Evolutionary conservation across 2,329 filamentous ascomycete genomes (phyloP), one percentile per base, ranked within the genome.

Genomic region (Aspergillus neotritici): DNA sequence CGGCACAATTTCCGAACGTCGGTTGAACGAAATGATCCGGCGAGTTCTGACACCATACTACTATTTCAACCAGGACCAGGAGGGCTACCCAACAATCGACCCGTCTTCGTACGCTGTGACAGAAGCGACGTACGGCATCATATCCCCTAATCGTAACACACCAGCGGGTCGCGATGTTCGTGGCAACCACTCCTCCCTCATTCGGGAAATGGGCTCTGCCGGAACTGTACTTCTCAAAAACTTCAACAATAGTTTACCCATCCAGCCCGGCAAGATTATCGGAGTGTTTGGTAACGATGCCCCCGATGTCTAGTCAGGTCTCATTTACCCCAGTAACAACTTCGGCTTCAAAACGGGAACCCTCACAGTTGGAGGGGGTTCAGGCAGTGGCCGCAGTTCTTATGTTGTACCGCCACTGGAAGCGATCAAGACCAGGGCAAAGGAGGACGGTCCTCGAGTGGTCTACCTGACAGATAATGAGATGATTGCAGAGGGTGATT

Each of bases 201-300:
- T 70, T 37, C 71, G 76, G 10, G 70, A 34, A 4, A 75, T 3
- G 67, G 84, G 8, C 79, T 78, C 1, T 71, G 77, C 33, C 78
- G 80, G 41, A 76, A 77, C 77, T 16, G 75, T 79, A 2, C 58
- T 71, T 60, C 35, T 76, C 28, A 75, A 75, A 62, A 79, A 79
- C 42, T n/a, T n/a, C n/a, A 53, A 54, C 1, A 67, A 70, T 44
- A 61, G 70, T 4, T 62, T 79, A 2, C 76, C 76, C 0, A 58
- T 79, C 5, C 15, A 33, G 13, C 33, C 36, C 2, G 34, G 30
- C 2, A 41, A 40, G 7, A 44, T 40, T n/a, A n/a, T n/a, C n/a
- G n/a, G 34, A 43, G 42, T 12, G 41, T 44, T 17, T 37, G 25
- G 16, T 12, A 86, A 86, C 58, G 93, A 94, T 66, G 74, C 94